These are phyloP conservation scores for Ophiostoma perfectum DNA, from an alignment of 2,329 filamentous ascomycete genomes.

Conservation along the genomic window DNA sequence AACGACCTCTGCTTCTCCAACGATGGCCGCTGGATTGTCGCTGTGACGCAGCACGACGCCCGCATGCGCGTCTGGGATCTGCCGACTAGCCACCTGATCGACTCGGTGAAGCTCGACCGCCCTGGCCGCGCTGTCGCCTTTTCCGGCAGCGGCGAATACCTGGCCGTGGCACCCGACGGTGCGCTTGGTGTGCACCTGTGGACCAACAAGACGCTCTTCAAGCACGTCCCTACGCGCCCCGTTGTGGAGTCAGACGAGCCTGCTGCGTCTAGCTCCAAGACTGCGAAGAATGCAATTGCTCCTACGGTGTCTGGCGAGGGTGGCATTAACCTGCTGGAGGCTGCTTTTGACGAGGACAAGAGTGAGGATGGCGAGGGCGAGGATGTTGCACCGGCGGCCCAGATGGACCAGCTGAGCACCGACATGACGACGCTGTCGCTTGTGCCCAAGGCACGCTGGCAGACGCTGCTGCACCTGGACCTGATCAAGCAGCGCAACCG, in stretches of 20 bases:
- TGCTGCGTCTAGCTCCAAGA: not conserved
- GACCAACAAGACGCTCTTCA: slow-evolving; percentile 91
- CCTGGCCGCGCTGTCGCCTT: slow-evolving; percentile 82
- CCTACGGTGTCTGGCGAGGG: slow-evolving; percentile 73
- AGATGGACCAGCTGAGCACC: slow-evolving; percentile 69
- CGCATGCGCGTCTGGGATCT: slow-evolving; percentile 88
- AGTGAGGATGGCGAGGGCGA: slow-evolving; percentile 46
- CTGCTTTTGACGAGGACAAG: slow-evolving; percentile 54
- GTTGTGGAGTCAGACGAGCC: slow-evolving; percentile 51
- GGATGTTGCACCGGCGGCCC: slow-evolving; percentile 49
- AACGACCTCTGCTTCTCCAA: slow-evolving; percentile 85
- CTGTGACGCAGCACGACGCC: slow-evolving; percentile 75
- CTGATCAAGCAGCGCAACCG: slow-evolving; percentile 91
- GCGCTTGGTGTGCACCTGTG: slow-evolving; percentile 87
- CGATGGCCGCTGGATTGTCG: slow-evolving; percentile 89
- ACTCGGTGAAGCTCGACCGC: slow-evolving; percentile 74
- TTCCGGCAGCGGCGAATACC: slow-evolving; percentile 82
- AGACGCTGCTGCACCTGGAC: slow-evolving; percentile 87
- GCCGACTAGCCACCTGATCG: slow-evolving; percentile 90
- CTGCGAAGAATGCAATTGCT: not conserved
- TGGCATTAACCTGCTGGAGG: slow-evolving; percentile 67
- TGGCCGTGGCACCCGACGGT: slow-evolving; percentile 81
- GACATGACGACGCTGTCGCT: slow-evolving; percentile 85
- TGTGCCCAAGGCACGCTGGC: slow-evolving; percentile 87
- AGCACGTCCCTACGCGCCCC: slow-evolving; percentile 77